Conservation (phyloP, 768 basidiomycete species). For the Kwoniella pini region DNA sequence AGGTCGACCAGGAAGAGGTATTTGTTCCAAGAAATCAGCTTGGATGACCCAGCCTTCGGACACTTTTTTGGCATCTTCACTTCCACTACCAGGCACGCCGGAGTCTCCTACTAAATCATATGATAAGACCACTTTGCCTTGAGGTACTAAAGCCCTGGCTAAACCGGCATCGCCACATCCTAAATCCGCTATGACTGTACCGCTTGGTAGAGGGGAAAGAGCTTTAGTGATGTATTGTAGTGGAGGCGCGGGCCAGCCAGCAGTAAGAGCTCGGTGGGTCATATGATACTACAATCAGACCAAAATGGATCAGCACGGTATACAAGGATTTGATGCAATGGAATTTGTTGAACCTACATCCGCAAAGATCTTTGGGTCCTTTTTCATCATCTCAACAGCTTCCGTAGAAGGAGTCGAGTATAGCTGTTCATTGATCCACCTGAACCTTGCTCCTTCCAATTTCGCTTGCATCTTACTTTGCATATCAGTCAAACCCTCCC, state of each 20-base stretch:
- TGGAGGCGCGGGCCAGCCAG: slow-evolving; percentile 91
- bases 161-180: slow-evolving; percentile 94
- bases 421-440: slow-evolving; percentile 89
- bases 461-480: slow-evolving; percentile 77
- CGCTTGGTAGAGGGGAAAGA: slow-evolving; percentile 66
- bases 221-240: slow-evolving; percentile 73
- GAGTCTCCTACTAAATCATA: slow-evolving; percentile 54
- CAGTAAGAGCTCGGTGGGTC: slow-evolving; percentile 87
- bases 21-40: slow-evolving; percentile 77
- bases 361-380: slow-evolving; percentile 75
- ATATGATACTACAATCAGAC: slow-evolving; percentile 78
- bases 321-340: no score
- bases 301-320: no score
- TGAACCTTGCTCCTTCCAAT: slow-evolving; percentile 82
- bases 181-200: slow-evolving; percentile 81
- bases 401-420: slow-evolving; percentile 81
- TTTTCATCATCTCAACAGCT: slow-evolving; percentile 77
- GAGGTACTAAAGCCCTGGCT: slow-evolving; percentile 70
- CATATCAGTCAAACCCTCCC: slow-evolving; percentile 63
- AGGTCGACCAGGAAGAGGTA: slow-evolving; percentile 76
- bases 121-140: slow-evolving; percentile 58
- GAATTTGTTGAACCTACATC: slow-evolving; percentile 63
- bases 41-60: slow-evolving; percentile 70
- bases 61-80: slow-evolving; percentile 57
- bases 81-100: slow-evolving; percentile 75